Evolutionary conservation across 208 protist species (phyloP).

Genomic region (Acanthamoeba royreba): DNA sequence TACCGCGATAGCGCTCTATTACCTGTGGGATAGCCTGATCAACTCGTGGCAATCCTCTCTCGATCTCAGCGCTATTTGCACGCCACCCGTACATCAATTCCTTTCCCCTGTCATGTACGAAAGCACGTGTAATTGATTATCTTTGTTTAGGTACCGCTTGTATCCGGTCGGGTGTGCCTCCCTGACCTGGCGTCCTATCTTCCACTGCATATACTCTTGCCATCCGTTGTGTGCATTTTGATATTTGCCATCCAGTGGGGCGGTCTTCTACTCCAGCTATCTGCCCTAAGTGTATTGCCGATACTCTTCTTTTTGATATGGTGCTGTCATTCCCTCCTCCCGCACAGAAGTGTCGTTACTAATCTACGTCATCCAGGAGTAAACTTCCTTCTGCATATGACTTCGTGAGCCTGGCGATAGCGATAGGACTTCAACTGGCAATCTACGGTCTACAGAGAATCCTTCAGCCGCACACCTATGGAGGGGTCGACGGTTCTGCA

Average conservation of each 20-base stretch:
- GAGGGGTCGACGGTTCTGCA: too few species aligned
- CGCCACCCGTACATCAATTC: neutral
- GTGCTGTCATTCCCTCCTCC: neutral
- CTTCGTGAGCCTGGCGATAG: neutral
- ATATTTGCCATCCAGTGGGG: neutral
- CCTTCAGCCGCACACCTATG: too few species aligned
- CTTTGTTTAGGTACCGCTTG: neutral
- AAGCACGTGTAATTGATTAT: neutral
- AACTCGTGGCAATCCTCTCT: neutral
- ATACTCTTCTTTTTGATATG: neutral
- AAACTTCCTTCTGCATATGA: neutral
- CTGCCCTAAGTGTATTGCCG: neutral
- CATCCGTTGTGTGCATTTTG: neutral
- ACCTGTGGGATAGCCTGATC: neutral
- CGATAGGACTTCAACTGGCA: neutral
- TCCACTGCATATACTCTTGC: neutral
- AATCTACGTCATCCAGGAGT: neutral
- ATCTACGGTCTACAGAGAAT: neutral
- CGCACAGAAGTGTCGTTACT: neutral
- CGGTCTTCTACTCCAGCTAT: neutral
- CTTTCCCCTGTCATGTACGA: neutral
- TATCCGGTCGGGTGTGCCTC: neutral
- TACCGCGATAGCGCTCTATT: neutral
- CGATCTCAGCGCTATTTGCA: neutral
- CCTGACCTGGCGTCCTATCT: neutral